A percentile compares a stretch with the other conserved stretches of the same genome.
Evolutionary conservation across 169 alveolate genomes (phyloP).

Genomic region (Theileria sp.): DNA sequence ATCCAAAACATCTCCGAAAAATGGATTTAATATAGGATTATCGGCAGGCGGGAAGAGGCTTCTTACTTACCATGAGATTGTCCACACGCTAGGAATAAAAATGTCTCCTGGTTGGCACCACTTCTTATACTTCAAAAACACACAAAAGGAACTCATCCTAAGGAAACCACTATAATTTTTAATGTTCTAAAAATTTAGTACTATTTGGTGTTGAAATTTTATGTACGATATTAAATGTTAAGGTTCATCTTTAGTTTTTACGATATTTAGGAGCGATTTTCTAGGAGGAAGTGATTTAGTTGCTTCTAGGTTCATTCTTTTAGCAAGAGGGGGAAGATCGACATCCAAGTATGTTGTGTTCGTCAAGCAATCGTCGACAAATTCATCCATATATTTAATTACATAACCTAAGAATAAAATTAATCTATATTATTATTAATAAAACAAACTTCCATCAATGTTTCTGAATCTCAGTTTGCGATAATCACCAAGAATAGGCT

Average conservation of each 20-base stretch:
- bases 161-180: slow-evolving; percentile 36
- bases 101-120: slow-evolving; percentile 71
- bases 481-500: slow-evolving; percentile 93
- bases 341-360: slow-evolving; percentile 86
- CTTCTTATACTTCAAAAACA: slow-evolving; percentile 58
- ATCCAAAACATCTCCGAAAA: slow-evolving; percentile 23
- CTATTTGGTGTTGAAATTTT: neutral
- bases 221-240: neutral
- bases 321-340: slow-evolving; percentile 89
- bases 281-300: slow-evolving; percentile 64
- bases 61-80: slow-evolving; percentile 56
- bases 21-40: neutral
- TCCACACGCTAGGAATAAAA: slow-evolving; percentile 48
- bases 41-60: slow-evolving; percentile 39
- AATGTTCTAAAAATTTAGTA: neutral
- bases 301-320: slow-evolving; percentile 87
- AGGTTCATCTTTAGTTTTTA: slow-evolving; percentile 3
- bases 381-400: slow-evolving; percentile 94
- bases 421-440: neutral
- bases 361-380: slow-evolving; percentile 90
- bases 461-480: slow-evolving; percentile 90
- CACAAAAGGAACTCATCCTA: slow-evolving; percentile 56
- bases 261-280: slow-evolving; percentile 31
- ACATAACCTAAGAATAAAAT: slow-evolving; percentile 52
- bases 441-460: slow-evolving; percentile 82